Conservation (phyloP, 2,329 filamentous ascomycete species). For the Fusarium napiforme region DNA sequence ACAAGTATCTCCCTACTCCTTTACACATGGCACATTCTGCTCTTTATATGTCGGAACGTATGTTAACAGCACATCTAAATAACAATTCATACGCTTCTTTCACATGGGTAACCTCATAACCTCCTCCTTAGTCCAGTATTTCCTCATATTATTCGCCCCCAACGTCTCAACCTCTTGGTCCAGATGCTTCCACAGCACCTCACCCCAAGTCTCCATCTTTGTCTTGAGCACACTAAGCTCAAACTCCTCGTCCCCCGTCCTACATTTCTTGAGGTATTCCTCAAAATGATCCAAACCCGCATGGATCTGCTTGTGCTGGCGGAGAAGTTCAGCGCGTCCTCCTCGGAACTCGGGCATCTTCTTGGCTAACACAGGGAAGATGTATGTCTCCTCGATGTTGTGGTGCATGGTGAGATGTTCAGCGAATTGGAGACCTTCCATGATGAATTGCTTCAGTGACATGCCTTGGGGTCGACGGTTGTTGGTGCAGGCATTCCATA, state of each 20-base stretch:
- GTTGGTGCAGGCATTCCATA: constrained; percentile 73
- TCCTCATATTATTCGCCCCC: constrained; percentile 84
- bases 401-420: constrained; percentile 81
- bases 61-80: constrained; percentile 4
- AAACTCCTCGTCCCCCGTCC: constrained; percentile 69
- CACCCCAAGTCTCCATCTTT: constrained; percentile 81
- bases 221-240: constrained; percentile 69
- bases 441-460: constrained; percentile 75
- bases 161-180: constrained; percentile 85
- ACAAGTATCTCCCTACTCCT: not conserved
- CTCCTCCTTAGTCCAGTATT: constrained; percentile 82
- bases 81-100: constrained; percentile 14
- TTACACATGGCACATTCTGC: not conserved
- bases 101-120: constrained; percentile 77
- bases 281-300: constrained; percentile 75
- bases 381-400: constrained; percentile 81
- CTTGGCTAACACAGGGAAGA: constrained; percentile 81
- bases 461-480: constrained; percentile 70
- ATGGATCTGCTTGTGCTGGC: constrained; percentile 84
- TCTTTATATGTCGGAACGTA: constrained; percentile 4
- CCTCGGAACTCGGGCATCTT: constrained; percentile 81
- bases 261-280: constrained; percentile 72
- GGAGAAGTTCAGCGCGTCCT: constrained; percentile 68
- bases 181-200: constrained; percentile 83
- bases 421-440: constrained; percentile 75